Evolutionary conservation across 257 asterid genomes (phyloP), one percentile per base, ranked within the genome.

Genomic region (Sherardia arvensis): DNA sequence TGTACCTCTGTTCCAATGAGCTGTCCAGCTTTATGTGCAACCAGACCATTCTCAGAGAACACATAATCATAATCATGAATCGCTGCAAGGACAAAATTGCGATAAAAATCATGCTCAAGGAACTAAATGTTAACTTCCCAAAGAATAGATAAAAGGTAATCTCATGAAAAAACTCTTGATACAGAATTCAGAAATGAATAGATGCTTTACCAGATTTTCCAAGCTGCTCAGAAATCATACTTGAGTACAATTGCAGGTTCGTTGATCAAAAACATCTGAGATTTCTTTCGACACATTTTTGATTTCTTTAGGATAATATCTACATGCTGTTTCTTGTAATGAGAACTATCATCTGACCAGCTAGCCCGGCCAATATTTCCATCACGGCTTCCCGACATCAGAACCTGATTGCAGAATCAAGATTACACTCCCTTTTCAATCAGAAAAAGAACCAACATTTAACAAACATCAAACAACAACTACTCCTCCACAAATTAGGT

Each of bases 141-240:
- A 38, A 67, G 47, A 40, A 11, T 12, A 62, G n/a, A 26, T 4
- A n/a, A 8, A 62, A 33, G 57, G 25, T 8, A 15, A 14, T 17
- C 22, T 15, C 14, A 26, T 1, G 17, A n/a, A n/a, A 62, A 18
- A 48, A 8, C 12, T 4, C n/a, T 6, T 8, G 7, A n/a, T 27
- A 28, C 28, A 18, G 45, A 18, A 25, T 40, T 62, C 22, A 63
- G 12, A 1, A 47, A 40, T 47, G 43, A 8, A 28, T 56, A 49
- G 8, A 49, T 4, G 53, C 33, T 73, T 66, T 43, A 92, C 99
- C 96, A 77, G 95, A 54, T 18, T 53, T 71, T 45, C 97, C 99
- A 60, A 93, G 97, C 84, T 93, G 97, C 68, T 93, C 97, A 30
- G 99, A 80, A 79, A 93, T 93, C 86, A n/a, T n/a, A n/a, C n/a